These are phyloP conservation scores for Silene conica DNA, from an alignment of 148 eudicot species.

Conservation along the genomic window DNA sequence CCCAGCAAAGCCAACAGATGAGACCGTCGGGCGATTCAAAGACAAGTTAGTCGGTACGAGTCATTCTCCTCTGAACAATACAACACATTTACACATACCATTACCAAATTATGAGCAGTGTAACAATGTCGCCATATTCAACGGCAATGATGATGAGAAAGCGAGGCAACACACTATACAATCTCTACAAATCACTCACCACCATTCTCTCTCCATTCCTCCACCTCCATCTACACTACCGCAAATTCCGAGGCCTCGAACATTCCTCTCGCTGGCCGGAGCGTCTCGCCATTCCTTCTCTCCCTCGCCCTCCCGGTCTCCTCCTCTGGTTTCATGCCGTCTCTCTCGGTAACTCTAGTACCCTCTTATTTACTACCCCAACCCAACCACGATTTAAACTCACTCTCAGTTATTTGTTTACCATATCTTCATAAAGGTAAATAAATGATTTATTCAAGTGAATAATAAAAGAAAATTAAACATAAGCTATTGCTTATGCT, in stretches of 20 bases:
- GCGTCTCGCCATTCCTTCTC: slow-evolving; percentile 77
- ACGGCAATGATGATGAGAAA: slow-evolving; percentile 30
- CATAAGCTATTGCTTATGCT: too few relatives aligned
- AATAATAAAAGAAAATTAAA: too few relatives aligned
- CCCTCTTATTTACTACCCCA: too few relatives aligned
- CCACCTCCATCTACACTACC: slow-evolving; percentile 63
- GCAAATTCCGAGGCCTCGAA: slow-evolving; percentile 65
- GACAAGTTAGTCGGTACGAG: too few relatives aligned
- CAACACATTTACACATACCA: too few relatives aligned
- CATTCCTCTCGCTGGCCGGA: slow-evolving; percentile 76
- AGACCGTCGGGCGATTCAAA: too few relatives aligned
- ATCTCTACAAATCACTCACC: slow-evolving; percentile 52
- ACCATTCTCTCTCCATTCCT: slow-evolving; percentile 60
- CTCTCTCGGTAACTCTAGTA: slow-evolving; percentile 52
- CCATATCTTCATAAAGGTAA: too few relatives aligned
- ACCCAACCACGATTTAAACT: too few relatives aligned
- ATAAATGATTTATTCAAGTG: too few relatives aligned
- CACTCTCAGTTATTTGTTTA: too few relatives aligned
- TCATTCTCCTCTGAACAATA: too few relatives aligned
- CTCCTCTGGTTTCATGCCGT: slow-evolving; percentile 96
- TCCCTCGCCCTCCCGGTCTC: slow-evolving; percentile 65
- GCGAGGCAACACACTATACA: slow-evolving; percentile 53
- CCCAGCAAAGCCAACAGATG: too few relatives aligned
- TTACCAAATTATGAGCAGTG: background rate
- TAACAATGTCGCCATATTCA: background rate